These are phyloP conservation scores for Coccomyxa sp. DNA, from an alignment of 139 green algal genomes.

Conservation along the genomic window DNA sequence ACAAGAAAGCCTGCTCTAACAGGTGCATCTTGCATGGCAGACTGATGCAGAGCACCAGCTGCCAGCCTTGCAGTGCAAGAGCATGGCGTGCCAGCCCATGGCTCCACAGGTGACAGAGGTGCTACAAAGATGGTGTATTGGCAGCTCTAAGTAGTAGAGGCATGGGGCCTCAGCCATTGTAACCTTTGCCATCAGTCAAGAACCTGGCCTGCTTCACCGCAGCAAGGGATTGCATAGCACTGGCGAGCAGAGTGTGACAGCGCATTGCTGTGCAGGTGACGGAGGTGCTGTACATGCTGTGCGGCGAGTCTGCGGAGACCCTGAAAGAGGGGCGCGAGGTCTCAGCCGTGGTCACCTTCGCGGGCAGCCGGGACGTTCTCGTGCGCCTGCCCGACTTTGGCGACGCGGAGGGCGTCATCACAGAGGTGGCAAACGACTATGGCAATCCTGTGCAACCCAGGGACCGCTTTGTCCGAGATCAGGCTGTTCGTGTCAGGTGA, in stretches of 20 bases:
- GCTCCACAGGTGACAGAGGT: not conserved
- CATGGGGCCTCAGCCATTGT: not conserved
- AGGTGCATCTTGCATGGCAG: not conserved
- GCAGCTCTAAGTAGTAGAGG: no score
- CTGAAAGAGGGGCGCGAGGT: conserved; percentile 45
- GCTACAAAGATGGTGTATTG: no score
- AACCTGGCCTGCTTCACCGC: no score
- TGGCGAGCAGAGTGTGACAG: not conserved
- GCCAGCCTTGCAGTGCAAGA: not conserved
- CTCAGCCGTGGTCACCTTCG: conserved; percentile 23
- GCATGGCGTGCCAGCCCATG: not conserved
- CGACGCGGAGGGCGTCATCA: conserved; percentile 47
- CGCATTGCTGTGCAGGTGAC: conserved; percentile 15
- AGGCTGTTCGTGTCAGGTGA: no score
- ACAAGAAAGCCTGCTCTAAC: not conserved
- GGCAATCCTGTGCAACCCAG: conserved; percentile 14
- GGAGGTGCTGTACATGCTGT: conserved; percentile 60
- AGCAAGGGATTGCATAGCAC: not conserved
- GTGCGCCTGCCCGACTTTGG: conserved; percentile 31
- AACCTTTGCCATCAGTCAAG: no score
- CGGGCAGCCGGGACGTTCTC: conserved; percentile 4
- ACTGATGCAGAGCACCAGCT: not conserved
- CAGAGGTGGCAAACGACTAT: conserved; percentile 13
- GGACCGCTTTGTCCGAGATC: no score
- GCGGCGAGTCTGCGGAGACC: conserved; percentile 43